Evolutionary conservation across 805 yeast species (phyloP).

Genomic region (Yueomyces sp.): DNA sequence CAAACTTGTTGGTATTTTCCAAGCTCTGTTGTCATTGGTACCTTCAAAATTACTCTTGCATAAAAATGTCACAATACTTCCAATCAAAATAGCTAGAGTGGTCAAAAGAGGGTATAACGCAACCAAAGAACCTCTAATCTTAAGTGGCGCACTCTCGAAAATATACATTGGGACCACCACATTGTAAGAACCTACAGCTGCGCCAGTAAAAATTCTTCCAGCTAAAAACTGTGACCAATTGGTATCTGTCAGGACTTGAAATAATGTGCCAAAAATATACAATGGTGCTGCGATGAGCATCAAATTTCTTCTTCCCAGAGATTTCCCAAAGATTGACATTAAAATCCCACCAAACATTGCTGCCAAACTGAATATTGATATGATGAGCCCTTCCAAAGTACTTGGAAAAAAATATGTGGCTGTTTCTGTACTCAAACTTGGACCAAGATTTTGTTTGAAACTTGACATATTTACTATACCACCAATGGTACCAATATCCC

Average conservation of each 20-base stretch:
- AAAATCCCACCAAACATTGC: conserved; percentile 58
- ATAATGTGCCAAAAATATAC: conserved; percentile 44
- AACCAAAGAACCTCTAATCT: conserved; percentile 54
- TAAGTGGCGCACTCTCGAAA: conserved; percentile 53
- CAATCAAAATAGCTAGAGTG: conserved; percentile 53
- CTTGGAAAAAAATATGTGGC: conserved; percentile 23
- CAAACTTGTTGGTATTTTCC: conserved; percentile 54
- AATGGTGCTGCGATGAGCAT: conserved; percentile 39
- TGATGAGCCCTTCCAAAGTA: conserved; percentile 34
- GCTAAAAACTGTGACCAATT: conserved; percentile 49
- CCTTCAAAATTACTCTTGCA: conserved; percentile 24
- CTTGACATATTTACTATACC: conserved; percentile 53
- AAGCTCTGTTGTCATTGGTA: conserved; percentile 35
- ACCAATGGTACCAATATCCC: conserved; percentile 65
- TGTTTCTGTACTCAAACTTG: conserved; percentile 19
- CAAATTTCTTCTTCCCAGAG: conserved; percentile 47
- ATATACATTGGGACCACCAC: conserved; percentile 63
- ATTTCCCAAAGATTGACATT: conserved; percentile 45
- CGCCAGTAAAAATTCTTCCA: conserved; percentile 58
- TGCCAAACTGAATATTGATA: conserved; percentile 50
- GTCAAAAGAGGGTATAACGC: conserved; percentile 50
- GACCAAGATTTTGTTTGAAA: conserved; percentile 39
- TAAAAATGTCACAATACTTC: conserved; percentile 49
- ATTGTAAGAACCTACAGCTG: conserved; percentile 62
- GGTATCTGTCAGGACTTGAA: conserved; percentile 40